Evolutionary conservation across 2,329 filamentous ascomycete genomes (phyloP), one percentile per base, ranked within the genome.

Genomic region (Aspergillus viridinutans): DNA sequence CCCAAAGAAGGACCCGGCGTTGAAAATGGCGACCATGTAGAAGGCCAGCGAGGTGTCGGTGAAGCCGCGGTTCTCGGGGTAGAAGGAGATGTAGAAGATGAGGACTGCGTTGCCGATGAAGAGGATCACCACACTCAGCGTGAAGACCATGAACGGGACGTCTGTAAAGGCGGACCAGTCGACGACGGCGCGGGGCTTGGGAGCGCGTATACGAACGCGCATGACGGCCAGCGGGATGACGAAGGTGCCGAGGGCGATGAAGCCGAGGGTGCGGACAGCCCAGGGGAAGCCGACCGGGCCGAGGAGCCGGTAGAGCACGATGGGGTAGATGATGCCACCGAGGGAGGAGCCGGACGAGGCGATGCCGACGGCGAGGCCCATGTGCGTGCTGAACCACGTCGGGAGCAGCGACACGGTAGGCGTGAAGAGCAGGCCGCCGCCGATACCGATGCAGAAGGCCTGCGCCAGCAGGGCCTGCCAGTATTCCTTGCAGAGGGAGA

Each of bases 401-500:
- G 55, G 58, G 23, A 70, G 56, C 38, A 57, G 59, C 17, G 60
- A 57, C 4, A 70, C 38, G 21, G 54, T 57, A 1, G 68, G 67
- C 5, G 66, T 66, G 38, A 67, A 63, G 1, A 69, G 21, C 21
- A 63, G 53, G 6, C 57, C 61, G 12, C 56, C 55, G 12, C 56
- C 51, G 10, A 66, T 55, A 9, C 66, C 66, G 17, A 61, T 62
- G 17, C 68, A 50, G 20, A 69, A 43, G 7, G 62, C 54, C 21
- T 65, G 61, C 4, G 53, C 61, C 2, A 69, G 65, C 28, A 69
- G 59, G 20, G 68, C 62, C 20, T 69, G 67, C 50, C 64, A 69
- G 42, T 67, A 69, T 48, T 66, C 53, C 54, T 57, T 59, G 38
- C 63, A 67, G 2, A 69, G 49, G 47, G 69, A 69, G 52, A 72